phyloP scores from a whole-genome alignment of 1,284 basidiomycete species.

The Ceratobasidium sp. region DNA sequence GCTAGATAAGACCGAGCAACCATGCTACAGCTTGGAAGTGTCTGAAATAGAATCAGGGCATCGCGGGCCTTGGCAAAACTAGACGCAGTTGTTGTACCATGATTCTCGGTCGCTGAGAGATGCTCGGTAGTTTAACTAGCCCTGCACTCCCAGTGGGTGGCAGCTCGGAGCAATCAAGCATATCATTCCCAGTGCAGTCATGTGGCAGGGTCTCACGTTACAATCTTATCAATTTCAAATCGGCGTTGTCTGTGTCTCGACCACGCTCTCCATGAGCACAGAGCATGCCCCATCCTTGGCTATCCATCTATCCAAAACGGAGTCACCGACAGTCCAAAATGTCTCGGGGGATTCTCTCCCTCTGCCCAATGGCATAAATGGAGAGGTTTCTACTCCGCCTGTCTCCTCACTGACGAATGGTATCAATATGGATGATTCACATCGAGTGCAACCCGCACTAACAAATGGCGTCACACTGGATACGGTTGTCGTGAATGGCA shows the following conservation, averaged over 20 bases:
- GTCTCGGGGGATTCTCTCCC: background rate
- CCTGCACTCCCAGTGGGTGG: background rate
- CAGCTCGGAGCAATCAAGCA: background rate
- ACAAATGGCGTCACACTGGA: background rate
- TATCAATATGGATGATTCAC: background rate
- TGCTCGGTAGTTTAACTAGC: no score
- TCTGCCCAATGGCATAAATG: constrained; percentile 1
- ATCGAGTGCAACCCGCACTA: background rate
- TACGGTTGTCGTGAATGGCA: background rate
- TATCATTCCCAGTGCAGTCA: background rate
- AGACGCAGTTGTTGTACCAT: no score
- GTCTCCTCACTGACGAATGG: no score
- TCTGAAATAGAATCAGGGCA: no score
- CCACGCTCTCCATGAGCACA: constrained; percentile 34
- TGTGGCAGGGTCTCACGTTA: background rate
- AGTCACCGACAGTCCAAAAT: constrained; percentile 2
- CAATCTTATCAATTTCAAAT: background rate
- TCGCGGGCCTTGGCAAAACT: no score
- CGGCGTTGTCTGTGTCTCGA: background rate
- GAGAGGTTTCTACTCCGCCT: no score
- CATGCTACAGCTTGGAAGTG: no score
- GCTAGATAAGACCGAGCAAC: no score
- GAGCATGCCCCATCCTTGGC: constrained; percentile 9
- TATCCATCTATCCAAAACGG: constrained; percentile 28
- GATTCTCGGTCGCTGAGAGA: no score